Evolutionary conservation across 2,329 filamentous ascomycete species (phyloP), one percentile per base, ranked within the genome.

Genomic region (Aspergillus sp.): DNA sequence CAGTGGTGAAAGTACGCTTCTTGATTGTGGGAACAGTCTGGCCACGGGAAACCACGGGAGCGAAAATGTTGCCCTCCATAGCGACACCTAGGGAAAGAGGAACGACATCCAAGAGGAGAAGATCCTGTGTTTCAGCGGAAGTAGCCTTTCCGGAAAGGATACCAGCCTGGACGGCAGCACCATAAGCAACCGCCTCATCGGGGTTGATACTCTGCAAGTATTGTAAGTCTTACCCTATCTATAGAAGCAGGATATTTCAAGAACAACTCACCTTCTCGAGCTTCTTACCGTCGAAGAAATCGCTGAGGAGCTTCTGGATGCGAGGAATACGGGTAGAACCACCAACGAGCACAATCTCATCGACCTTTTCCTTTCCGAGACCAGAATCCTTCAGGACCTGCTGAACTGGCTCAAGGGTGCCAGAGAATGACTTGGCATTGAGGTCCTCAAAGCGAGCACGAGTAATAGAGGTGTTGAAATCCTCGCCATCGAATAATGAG

Each of bases 201-300:
- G 95, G 95, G 87, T 99, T 99, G 84, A 98, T 98, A 85, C 90
- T 95, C 76, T 75, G 59, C 48, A 56, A 30, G 26, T 17, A 34
- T 22, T 5, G 26, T 50, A 8, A 53, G 34, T 34, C 30, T 42
- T n/a, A 17, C 5, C n/a, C 39, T 9, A 42, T 50, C 12, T 13
- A 26, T 26, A 18, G 13, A 17, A 4, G n/a, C 20, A 42, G 18
- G 5, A 13, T 13, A 32, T 13, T 30, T 20, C 8, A 22, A 2
- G 48, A 6, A 30, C 26, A 38, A 56, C 64, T 66, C 59, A 77
- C 75, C 86, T 97, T 98, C 87, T 98, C 93, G 68, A 97, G 91
- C 89, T 99, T 97, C 91, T 99, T 99, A 81, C 93, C 93, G 78
- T 96, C 90, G 83, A 99, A 99, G 87, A 93, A 97, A 81, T 99